Base-by-base conservation (phyloP, 208 protist genomes). In the Acanthamoeba culbertsoni region DNA sequence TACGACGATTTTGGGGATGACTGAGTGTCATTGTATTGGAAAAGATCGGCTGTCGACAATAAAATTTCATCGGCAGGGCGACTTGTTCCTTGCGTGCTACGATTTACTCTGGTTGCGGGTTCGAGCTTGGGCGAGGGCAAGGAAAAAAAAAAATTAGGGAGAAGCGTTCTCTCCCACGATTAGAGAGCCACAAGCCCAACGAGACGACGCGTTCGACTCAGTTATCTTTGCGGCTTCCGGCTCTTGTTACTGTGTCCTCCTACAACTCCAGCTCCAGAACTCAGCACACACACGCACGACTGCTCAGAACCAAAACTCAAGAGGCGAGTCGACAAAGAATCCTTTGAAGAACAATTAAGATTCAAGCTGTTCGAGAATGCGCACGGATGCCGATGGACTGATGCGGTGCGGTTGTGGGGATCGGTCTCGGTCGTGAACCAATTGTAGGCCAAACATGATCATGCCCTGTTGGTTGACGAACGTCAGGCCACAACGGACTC, bases 391-490 rank as follows among this genome's bases (percentile, higher is more conserved):
- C 3, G 23, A 2, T 26, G 31, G 2, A n/a, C 26, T 31, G 3
- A 84, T 3, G 26, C 59, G 51, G n/a, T 90, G 42, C 0, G 82
- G 82, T 7, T 59, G 53, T 33, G 33, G 35, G 23, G 53, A 68
- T 43, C 82, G 82, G 26, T 90, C 82, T 18, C 42, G 37, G 53
- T 65, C 55, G 20, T 90, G 82, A n/a, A 68, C 82, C 82, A 90
- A 33, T 35, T 90, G 82, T 31, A 90, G 18, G 6, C 82, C 82
- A 42, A 90, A 90, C 82, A 90, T 68, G 37, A 90, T 90, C 82
- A 90, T 90, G 4, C 82, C 82, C 82, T 90, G 46, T n/a, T 73
- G 10, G 28, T 40, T 40, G 33, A 73, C n/a, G n/a, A n/a, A n/a
- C n/a, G 23, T 23, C 53, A 62, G 18, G 23, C 16, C 16, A 62